phyloP scores from a whole-genome alignment of 768 basidiomycete species.

The Leucocoprinus leucothites region DNA sequence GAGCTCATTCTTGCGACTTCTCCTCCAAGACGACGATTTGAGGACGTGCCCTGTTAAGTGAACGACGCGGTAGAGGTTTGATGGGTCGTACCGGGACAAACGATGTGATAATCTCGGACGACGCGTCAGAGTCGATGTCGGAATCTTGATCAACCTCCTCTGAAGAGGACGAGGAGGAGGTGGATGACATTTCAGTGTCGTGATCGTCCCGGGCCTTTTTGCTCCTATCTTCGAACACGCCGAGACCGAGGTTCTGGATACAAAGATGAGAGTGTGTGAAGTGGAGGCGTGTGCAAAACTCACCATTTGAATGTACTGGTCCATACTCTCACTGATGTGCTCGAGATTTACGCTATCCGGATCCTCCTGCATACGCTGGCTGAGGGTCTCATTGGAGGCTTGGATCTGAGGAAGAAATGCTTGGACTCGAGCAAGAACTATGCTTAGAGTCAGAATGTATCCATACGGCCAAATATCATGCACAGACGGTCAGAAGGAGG shows the following conservation, averaged over 20 bases:
- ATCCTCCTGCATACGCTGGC: slow-evolving; percentile 40
- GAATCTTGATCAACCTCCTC: slow-evolving; percentile 27
- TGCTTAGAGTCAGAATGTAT: neutral
- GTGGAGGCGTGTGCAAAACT: slow-evolving; percentile 12
- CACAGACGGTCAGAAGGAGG: slow-evolving; percentile 51
- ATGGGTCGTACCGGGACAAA: slow-evolving; percentile 38
- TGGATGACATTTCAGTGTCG: slow-evolving; percentile 28
- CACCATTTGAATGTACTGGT: slow-evolving; percentile 67
- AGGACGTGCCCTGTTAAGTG: slow-evolving; percentile 8
- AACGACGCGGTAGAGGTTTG: slow-evolving; percentile 45
- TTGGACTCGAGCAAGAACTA: slow-evolving; percentile 65
- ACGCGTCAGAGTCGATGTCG: slow-evolving; percentile 29
- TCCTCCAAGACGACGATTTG: slow-evolving; percentile 8
- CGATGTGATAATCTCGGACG: slow-evolving; percentile 38
- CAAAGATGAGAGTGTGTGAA: neutral
- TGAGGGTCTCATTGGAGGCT: slow-evolving; percentile 57
- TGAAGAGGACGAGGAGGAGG: slow-evolving; percentile 22
- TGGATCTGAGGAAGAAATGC: slow-evolving; percentile 66
- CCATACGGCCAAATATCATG: neutral
- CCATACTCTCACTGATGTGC: slow-evolving; percentile 44
- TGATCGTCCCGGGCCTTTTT: slow-evolving; percentile 19
- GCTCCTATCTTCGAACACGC: slow-evolving; percentile 49
- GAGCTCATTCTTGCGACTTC: slow-evolving; percentile 6
- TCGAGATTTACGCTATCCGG: slow-evolving; percentile 71
- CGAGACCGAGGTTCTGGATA: slow-evolving; percentile 59